Base-by-base conservation (phyloP, 352 stramenopile genomes). In the Globisporangium spinosum region DNA sequence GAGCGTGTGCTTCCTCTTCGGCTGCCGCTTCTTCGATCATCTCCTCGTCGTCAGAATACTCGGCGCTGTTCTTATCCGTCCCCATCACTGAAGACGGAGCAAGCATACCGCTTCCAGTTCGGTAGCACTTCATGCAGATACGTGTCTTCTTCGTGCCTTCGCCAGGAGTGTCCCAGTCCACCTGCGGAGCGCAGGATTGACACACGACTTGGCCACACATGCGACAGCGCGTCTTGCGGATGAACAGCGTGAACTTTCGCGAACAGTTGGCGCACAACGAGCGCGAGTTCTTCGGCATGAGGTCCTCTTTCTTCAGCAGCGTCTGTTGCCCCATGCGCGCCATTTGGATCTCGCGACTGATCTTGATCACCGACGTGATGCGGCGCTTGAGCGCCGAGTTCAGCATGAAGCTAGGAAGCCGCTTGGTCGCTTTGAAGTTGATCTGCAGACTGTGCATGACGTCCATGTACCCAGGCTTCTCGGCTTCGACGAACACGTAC, bases 381-480 rank as follows among this genome's bases (percentile, higher is more conserved):
- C 85, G 80, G 1, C 77, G 73, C 66, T 89, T 89, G 15, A 93
- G 73, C 23, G 81, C 78, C 9, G 75, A 73, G 59, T 91, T 89
- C 9, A 91, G 72, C 64, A 93, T 64, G 54, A 91, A 90, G 43
- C 83, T 72, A 38, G 85, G 85, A 47, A 93, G 54, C 12, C 80
- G 76, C 55, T 72, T 87, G 12, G 79, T 84, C 67, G 82, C 87
- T 62, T 91, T 91, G 67, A 94, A 94, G 68, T 94, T 94, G 69
- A 94, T 87, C 73, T 93, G 87, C 15, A 94, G 68, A 65, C 77
- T 89, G 68, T 94, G 85, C 80, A 92, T 90, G n/a, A 94, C 85
- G 70, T 94, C 85, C 77, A 94, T 85, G 71, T 87, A 91, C 23
- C 87, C 87, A 4, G 83, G 72, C 3, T 80, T 82, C 58, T 94